Evolutionary conservation across 2,329 filamentous ascomycete genomes (phyloP), one percentile per base, ranked within the genome.

Genomic region (Fusarium nisikadoi): DNA sequence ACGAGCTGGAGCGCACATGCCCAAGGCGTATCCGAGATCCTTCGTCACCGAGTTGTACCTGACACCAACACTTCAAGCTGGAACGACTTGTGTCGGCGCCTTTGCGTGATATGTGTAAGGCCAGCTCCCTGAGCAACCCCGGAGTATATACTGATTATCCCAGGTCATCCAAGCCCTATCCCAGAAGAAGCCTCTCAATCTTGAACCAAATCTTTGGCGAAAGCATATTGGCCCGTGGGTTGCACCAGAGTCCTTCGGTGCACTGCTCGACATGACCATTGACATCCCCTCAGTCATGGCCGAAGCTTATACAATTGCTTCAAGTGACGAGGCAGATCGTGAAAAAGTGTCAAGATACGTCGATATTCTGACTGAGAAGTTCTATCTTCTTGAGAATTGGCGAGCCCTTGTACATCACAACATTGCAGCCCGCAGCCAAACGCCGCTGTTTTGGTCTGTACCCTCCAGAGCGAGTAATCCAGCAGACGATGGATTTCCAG

Each of bases 41-140:
- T 68, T 2, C 65, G 63, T 1, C 58, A 43, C 2, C 33, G 65
- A 4, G 27, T 3, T 9, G 42, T 36, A 1, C 46, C 47, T 2
- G 27, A 36, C 6, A 14, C 43, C 2, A 39, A 36, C 1, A 38
- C 47, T 16, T 12, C 33, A 2, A 55, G 33, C 17, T 68, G 65
- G 64, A 43, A 33, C 6, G 56, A 68, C 8, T 31, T 68, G 4
- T 55, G 63, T 8, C 63, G 56, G 3, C 65, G 65, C 1, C 49
- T 68, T 5, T 63, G 63, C 8, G 56, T 68, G 1, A 68, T 68
- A 2, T 68, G 63, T 36, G 65, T 68, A 20, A 4, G 47, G 16
- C n/a, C 3, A 11, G 1, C 5, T 20, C 27, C 8, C 31, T 16
- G 3, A 35, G 0, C 1, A 8, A 2, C 1, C 8, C 9, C 6